These are phyloP conservation scores for Alternaria longipes DNA, from an alignment of 2,329 filamentous ascomycete genomes.

Conservation along the genomic window DNA sequence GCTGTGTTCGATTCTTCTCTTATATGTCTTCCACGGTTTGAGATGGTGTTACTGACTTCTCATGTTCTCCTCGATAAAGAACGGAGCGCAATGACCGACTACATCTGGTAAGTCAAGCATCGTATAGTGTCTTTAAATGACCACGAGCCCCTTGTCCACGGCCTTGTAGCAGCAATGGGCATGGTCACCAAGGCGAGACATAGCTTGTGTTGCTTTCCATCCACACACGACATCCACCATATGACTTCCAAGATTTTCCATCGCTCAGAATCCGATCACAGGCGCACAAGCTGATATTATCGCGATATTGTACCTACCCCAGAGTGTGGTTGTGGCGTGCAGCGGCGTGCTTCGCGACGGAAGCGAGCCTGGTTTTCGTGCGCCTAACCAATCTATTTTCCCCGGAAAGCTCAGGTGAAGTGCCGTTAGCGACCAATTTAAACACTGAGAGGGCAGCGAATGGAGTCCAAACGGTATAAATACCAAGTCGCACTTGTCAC, in stretches of 20 bases:
- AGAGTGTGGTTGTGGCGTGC: slow-evolving; percentile 12
- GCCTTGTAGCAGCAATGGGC: slow-evolving; percentile 10
- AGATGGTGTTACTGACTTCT: neutral
- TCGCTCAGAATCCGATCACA: neutral
- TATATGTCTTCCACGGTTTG: slow-evolving; percentile 9
- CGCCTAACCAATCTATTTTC: neutral
- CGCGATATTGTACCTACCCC: slow-evolving; percentile 21
- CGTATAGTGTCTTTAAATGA: slow-evolving; percentile 15
- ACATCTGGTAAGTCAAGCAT: slow-evolving; percentile 5
- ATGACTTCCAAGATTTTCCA: slow-evolving; percentile 7
- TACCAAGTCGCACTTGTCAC: neutral
- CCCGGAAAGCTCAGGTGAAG: slow-evolving; percentile 23
- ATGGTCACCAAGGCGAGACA: slow-evolving; percentile 8
- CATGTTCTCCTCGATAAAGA: neutral
- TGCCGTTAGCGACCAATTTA: slow-evolving; percentile 32
- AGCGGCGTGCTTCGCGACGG: neutral
- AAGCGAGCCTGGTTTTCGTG: slow-evolving; percentile 13
- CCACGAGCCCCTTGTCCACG: slow-evolving; percentile 9
- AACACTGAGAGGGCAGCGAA: neutral
- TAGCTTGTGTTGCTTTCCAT: slow-evolving; percentile 14
- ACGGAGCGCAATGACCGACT: slow-evolving; percentile 9
- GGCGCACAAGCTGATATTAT: slow-evolving; percentile 24
- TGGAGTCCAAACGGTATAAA: neutral
- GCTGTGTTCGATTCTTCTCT: neutral
- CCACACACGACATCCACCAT: slow-evolving; percentile 4